Conservation (phyloP, 805 yeast species). For the Lachancea mirantina region DNA sequence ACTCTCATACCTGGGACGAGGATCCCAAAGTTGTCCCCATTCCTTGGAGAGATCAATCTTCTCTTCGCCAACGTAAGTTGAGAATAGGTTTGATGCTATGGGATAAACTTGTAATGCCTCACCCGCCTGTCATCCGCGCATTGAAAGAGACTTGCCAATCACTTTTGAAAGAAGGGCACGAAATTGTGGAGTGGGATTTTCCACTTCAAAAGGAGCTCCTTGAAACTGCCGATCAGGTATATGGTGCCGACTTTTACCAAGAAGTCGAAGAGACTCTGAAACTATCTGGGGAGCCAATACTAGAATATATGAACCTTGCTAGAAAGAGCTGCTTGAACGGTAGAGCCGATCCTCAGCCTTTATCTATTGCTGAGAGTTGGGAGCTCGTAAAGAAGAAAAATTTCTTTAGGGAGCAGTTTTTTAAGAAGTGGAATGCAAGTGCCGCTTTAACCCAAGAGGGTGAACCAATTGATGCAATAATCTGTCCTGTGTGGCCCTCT, state of each 20-base stretch:
- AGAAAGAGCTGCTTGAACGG: conserved; percentile 8
- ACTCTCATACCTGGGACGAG: conserved; percentile 37
- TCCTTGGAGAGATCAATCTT: conserved; percentile 38
- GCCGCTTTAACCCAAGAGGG: conserved; percentile 30
- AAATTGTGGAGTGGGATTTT: conserved; percentile 38
- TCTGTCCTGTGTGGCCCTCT: conserved; percentile 40
- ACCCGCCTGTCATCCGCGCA: conserved; percentile 49
- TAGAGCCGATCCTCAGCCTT: conserved; percentile 3
- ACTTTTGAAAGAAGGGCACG: conserved; percentile 35
- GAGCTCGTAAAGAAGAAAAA: conserved; percentile 33
- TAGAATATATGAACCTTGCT: conserved; percentile 27
- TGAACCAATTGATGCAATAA: conserved; percentile 41
- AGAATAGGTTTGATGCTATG: conserved; percentile 41
- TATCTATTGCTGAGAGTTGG: conserved; percentile 33
- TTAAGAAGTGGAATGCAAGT: conserved; percentile 34
- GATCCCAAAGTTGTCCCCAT: conserved; percentile 48
- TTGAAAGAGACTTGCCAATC: conserved; percentile 26
- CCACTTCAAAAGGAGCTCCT: conserved; percentile 24
- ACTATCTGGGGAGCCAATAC: conserved; percentile 31
- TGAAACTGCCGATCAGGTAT: conserved; percentile 23
- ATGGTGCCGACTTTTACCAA: conserved; percentile 32
- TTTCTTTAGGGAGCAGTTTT: conserved; percentile 32
- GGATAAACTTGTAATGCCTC: conserved; percentile 43
- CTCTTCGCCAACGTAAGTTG: conserved; percentile 27
- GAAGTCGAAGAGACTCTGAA: conserved; percentile 25